phyloP scores from a whole-genome alignment of 164 flowering plant genomes.

The Chimonanthus praecox region DNA sequence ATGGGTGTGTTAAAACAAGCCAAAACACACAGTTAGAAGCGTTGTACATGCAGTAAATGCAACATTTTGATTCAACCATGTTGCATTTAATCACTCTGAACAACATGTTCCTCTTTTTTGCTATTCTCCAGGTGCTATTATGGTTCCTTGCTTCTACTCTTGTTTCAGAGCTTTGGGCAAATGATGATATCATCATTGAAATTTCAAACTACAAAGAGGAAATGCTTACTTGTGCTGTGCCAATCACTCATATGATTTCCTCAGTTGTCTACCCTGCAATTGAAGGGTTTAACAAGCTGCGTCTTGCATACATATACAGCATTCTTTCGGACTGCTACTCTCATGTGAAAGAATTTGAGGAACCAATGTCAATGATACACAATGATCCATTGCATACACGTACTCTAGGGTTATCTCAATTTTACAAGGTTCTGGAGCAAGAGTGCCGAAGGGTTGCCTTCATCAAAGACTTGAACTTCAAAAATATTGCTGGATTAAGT shows the following conservation, averaged over 20 bases:
- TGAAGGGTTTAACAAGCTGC: constrained; percentile 73
- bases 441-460: constrained; percentile 73
- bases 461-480: constrained; percentile 62
- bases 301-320: constrained; percentile 64
- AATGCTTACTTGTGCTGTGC: constrained; percentile 40
- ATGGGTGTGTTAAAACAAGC: no score
- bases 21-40: no score
- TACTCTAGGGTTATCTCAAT: constrained; percentile 32
- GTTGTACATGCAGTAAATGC: no score
- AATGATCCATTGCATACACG: constrained; percentile 15
- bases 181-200: constrained; percentile 70
- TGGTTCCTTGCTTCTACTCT: constrained; percentile 51
- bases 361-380: constrained; percentile 12
- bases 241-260: constrained; percentile 43
- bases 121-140: constrained; percentile 58
- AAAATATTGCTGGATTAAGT: constrained; percentile 67
- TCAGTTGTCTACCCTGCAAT: constrained; percentile 61
- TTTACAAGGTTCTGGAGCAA: constrained; percentile 55
- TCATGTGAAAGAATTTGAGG: constrained; percentile 34
- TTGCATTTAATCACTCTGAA: not conserved
- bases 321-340: constrained; percentile 70
- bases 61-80: no score
- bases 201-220: constrained; percentile 45
- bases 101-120: constrained; percentile 1
- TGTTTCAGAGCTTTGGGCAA: constrained; percentile 75